These are phyloP conservation scores for Ceratocystis destructans DNA, from an alignment of 2,329 filamentous ascomycete species.

Conservation along the genomic window DNA sequence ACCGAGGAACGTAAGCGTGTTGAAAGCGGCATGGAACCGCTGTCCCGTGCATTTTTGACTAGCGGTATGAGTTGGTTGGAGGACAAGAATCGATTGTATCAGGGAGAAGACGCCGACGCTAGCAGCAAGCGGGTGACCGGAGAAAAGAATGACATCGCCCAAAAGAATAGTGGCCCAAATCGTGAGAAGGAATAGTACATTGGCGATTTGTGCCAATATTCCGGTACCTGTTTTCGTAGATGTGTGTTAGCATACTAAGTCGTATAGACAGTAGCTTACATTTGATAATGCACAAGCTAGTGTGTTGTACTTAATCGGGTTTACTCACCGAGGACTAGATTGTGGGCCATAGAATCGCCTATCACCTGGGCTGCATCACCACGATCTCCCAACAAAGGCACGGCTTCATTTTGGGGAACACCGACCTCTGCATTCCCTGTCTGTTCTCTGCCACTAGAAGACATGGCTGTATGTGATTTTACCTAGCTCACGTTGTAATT, in stretches of 20 bases:
- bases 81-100: slow-evolving; percentile 64
- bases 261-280: background rate
- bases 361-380: slow-evolving; percentile 62
- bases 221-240: slow-evolving; percentile 52
- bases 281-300: background rate
- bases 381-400: slow-evolving; percentile 38
- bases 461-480: background rate
- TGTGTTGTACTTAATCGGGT: slow-evolving; percentile 11
- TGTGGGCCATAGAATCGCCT: slow-evolving; percentile 49
- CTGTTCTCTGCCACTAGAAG: background rate
- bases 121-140: slow-evolving; percentile 66
- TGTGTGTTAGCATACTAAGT: background rate
- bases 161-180: slow-evolving; percentile 68
- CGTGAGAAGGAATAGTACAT: slow-evolving; percentile 58
- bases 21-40: slow-evolving; percentile 54
- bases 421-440: background rate
- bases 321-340: slow-evolving; percentile 57
- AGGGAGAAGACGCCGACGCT: slow-evolving; percentile 57
- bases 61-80: slow-evolving; percentile 74
- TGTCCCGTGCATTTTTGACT: slow-evolving; percentile 54
- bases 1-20: slow-evolving; percentile 47
- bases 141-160: slow-evolving; percentile 63
- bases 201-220: slow-evolving; percentile 64
- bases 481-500: background rate
- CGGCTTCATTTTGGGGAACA: slow-evolving; percentile 27